These are phyloP conservation scores for Cryptosporidium xiaoi DNA, from an alignment of 169 alveolate species.

Conservation along the genomic window DNA sequence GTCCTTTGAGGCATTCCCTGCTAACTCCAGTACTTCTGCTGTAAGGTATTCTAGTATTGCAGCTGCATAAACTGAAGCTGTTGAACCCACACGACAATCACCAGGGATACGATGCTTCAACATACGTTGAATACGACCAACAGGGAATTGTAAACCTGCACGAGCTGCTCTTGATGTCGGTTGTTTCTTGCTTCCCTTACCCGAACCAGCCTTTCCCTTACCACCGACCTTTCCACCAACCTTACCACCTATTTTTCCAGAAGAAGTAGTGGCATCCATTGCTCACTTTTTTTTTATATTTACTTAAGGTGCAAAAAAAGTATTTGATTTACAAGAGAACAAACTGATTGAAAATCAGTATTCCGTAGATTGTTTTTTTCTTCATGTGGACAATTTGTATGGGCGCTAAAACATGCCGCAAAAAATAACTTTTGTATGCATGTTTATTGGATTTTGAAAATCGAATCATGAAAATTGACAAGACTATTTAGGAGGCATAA, in stretches of 20 bases:
- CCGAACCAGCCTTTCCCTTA: conserved; percentile 91
- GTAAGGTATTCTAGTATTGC: conserved; percentile 99
- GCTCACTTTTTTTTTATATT: neutral
- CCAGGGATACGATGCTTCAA: conserved; percentile 96
- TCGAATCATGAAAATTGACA: neutral
- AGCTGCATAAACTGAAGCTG: conserved; percentile 99
- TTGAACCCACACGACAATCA: conserved; percentile 98
- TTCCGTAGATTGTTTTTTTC: neutral
- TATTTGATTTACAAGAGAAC: too few relatives aligned
- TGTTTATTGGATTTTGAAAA: conserved; percentile 1
- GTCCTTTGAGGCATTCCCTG: conserved; percentile 99
- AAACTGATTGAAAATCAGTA: too few relatives aligned
- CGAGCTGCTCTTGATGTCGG: conserved; percentile 98
- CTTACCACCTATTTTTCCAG: conserved; percentile 83
- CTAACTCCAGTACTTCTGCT: conserved; percentile 99
- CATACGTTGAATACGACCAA: conserved; percentile 99
- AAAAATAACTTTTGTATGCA: conserved; percentile 22
- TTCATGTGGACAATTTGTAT: conserved; percentile 64
- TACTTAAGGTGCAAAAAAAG: neutral
- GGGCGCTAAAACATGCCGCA: conserved; percentile 21
- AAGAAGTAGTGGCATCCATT: conserved; percentile 65
- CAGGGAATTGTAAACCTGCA: conserved; percentile 99
- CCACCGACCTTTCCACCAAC: conserved; percentile 91
- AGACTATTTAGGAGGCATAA: neutral
- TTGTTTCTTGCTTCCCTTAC: conserved; percentile 94